phyloP scores from a whole-genome alignment of 495 filamentous ascomycete genomes.

The Penicillium subrubescens region DNA sequence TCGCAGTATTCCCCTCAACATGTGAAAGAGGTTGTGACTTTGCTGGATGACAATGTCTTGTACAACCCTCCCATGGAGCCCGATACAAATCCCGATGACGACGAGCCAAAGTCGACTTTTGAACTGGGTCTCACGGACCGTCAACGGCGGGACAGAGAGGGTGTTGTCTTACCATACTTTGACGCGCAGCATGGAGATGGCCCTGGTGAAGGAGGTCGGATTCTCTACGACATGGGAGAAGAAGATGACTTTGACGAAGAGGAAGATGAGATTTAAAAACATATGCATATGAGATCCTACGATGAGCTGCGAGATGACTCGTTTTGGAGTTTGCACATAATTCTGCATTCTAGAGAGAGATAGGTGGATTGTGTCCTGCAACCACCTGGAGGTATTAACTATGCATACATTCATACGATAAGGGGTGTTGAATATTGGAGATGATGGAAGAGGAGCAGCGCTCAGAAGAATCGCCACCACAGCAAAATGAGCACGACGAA shows the following conservation, averaged over 20 bases:
- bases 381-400: conserved; percentile 41
- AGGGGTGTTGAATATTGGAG: neutral
- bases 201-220: conserved; percentile 82
- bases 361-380: conserved; percentile 42
- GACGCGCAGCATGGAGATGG: conserved; percentile 84
- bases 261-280: conserved; percentile 86
- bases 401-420: conserved; percentile 48
- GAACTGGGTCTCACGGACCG: conserved; percentile 85
- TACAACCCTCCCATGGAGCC: conserved; percentile 55
- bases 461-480: conserved; percentile 89
- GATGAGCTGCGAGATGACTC: neutral
- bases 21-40: conserved; percentile 55
- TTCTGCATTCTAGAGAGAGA: conserved; percentile 16
- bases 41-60: conserved; percentile 77
- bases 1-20: conserved; percentile 37
- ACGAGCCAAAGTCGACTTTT: conserved; percentile 73
- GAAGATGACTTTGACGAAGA: conserved; percentile 99
- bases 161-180: conserved; percentile 89
- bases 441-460: neutral
- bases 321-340: conserved; percentile 8
- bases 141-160: conserved; percentile 81
- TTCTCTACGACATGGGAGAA: conserved; percentile 92
- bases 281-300: conserved; percentile 5
- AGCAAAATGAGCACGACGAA: conserved; percentile 82
- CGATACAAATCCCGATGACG: conserved; percentile 35